Conservation (phyloP, 2,329 filamentous ascomycete species). For the Hansfordia pulvinata region DNA sequence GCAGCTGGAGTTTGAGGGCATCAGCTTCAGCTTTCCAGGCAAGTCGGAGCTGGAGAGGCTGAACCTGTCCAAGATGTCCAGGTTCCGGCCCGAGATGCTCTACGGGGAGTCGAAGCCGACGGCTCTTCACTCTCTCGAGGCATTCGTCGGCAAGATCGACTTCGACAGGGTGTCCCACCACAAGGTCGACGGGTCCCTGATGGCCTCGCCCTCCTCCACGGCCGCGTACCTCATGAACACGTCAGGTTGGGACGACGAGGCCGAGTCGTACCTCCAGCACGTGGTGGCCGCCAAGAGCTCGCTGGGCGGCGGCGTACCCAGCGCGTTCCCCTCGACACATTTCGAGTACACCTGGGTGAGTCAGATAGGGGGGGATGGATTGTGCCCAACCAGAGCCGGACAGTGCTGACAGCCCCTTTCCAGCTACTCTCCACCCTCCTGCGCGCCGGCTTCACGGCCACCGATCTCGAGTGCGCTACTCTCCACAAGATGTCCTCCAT, state of each 20-base stretch:
- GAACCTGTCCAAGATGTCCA: conserved; percentile 13
- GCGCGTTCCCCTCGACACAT: conserved; percentile 8
- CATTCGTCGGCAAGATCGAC: conserved; percentile 20
- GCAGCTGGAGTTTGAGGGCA: conserved; percentile 12
- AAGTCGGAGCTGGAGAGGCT: conserved; percentile 9
- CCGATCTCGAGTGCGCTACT: neutral
- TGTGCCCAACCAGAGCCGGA: too few relatives aligned
- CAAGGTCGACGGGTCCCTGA: conserved; percentile 16
- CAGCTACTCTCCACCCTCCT: neutral
- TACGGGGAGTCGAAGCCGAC: conserved; percentile 14
- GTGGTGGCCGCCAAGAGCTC: conserved; percentile 6
- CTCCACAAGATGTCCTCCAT: conserved; percentile 7
- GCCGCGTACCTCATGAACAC: conserved; percentile 15
- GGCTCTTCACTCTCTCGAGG: conserved; percentile 22
- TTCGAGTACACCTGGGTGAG: conserved; percentile 9
- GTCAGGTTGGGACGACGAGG: conserved; percentile 8
- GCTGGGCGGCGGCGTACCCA: conserved; percentile 8
- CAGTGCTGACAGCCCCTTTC: too few relatives aligned
- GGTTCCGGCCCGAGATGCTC: conserved; percentile 14
- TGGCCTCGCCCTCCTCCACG: conserved; percentile 24
- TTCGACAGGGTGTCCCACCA: conserved; percentile 21
- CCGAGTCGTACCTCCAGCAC: conserved; percentile 8
- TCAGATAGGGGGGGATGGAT: neutral
- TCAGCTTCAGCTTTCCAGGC: conserved; percentile 14
- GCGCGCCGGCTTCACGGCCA: neutral